phyloP scores from a whole-genome alignment of 2,329 filamentous ascomycete species.

The Colletotrichum musicola region DNA sequence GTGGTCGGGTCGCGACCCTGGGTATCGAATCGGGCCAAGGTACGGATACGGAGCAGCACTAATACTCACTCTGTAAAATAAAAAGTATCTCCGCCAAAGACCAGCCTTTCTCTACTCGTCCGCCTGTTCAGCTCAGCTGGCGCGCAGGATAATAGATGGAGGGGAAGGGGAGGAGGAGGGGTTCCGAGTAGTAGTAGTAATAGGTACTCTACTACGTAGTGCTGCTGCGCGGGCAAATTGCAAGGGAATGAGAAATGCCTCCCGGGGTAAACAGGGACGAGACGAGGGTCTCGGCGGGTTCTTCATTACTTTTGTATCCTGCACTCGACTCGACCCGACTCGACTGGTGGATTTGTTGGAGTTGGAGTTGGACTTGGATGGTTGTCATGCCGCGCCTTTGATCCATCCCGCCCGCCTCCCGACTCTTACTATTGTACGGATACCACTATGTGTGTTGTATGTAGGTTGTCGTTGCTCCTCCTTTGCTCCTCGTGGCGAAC shows the following conservation, averaged over 20 bases:
- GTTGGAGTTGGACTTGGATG: too few species aligned
- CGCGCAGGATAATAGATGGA: background rate
- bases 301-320: conserved; percentile 37
- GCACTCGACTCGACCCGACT: background rate
- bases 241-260: conserved; percentile 28
- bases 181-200: too few species aligned
- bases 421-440: background rate
- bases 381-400: background rate
- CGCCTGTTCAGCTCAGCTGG: conserved; percentile 23
- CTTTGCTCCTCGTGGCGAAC: background rate
- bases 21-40: conserved; percentile 26
- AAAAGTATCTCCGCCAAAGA: background rate
- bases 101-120: conserved; percentile 2
- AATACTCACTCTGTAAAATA: conserved; percentile 1
- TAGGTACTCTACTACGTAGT: background rate
- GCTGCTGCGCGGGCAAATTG: conserved; percentile 17
- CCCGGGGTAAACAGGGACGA: conserved; percentile 25
- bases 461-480: background rate
- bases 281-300: conserved; percentile 37
- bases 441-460: too few species aligned
- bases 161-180: too few species aligned
- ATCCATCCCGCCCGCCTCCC: background rate
- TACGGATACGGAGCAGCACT: conserved; percentile 4
- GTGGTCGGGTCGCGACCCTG: conserved; percentile 15
- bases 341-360: too few species aligned